These are phyloP conservation scores for Lodderomyces pseudojiufengensis DNA, from an alignment of 1,139 yeast genomes.

Conservation along the genomic window DNA sequence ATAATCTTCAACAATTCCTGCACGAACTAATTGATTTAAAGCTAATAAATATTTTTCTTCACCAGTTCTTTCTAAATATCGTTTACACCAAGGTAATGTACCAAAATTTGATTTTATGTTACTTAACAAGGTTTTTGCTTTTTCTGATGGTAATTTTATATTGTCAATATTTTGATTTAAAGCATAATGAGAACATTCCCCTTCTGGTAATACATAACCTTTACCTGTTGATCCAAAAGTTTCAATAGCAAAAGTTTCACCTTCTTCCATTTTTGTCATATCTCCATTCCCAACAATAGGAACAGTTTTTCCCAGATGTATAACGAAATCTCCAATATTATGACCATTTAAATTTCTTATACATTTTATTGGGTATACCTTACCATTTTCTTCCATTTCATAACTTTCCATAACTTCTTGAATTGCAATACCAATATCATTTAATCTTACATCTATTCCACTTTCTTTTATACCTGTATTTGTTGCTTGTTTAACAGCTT, in stretches of 20 bases:
- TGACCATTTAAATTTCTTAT: constrained; percentile 94
- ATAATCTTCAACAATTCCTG: constrained; percentile 86
- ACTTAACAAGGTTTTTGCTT: constrained; percentile 63
- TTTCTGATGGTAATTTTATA: constrained; percentile 49
- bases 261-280: constrained; percentile 97
- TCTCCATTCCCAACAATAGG: constrained; percentile 95
- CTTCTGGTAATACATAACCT: constrained; percentile 81
- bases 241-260: constrained; percentile 96
- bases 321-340: constrained; percentile 74
- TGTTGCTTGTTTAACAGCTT: constrained; percentile 90
- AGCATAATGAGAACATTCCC: constrained; percentile 95
- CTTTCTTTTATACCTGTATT: constrained; percentile 89
- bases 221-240: constrained; percentile 97
- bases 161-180: constrained; percentile 47
- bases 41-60: constrained; percentile 90
- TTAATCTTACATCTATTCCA: constrained; percentile 92
- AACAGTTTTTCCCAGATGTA: constrained; percentile 94
- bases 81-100: constrained; percentile 93
- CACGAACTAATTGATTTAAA: constrained; percentile 78
- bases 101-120: constrained; percentile 82
- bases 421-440: constrained; percentile 93
- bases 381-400: constrained; percentile 88
- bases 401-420: constrained; percentile 98
- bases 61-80: constrained; percentile 88
- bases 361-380: constrained; percentile 78